Evolutionary conservation across 352 stramenopile species (phyloP).

Genomic region (Pythium dissotocum): DNA sequence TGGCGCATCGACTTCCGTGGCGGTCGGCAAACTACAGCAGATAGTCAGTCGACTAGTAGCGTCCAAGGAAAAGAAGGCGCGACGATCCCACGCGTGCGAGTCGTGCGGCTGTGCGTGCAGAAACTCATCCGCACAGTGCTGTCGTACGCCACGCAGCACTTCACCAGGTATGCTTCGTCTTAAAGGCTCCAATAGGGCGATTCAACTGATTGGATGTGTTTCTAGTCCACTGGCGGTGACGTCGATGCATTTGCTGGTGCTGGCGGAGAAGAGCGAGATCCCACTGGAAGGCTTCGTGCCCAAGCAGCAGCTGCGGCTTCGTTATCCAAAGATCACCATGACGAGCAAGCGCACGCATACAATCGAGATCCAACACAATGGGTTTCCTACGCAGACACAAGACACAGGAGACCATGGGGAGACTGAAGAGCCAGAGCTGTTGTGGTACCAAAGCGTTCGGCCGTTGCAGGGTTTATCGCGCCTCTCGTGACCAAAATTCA

Average conservation of each 20-base stretch:
- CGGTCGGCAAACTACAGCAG: not conserved
- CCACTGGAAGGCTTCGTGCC: slow-evolving; percentile 54
- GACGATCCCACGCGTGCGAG: slow-evolving; percentile 11
- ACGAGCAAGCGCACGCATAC: slow-evolving; percentile 13
- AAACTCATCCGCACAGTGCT: slow-evolving; percentile 64
- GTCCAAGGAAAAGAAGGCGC: slow-evolving; percentile 5
- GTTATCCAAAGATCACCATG: slow-evolving; percentile 39
- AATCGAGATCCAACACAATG: slow-evolving; percentile 15
- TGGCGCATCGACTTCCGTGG: slow-evolving; percentile 51
- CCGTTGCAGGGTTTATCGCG: slow-evolving; percentile 12
- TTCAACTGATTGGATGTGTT: not conserved
- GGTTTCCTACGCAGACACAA: too few relatives aligned
- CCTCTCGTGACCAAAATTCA: slow-evolving; percentile 4
- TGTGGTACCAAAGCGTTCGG: slow-evolving; percentile 22
- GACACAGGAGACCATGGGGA: not conserved
- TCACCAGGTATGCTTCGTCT: slow-evolving; percentile 32
- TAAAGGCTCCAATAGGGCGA: too few relatives aligned
- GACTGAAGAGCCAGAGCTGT: not conserved
- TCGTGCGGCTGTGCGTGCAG: slow-evolving; percentile 51
- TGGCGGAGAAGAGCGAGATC: slow-evolving; percentile 34
- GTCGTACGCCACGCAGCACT: slow-evolving; percentile 31
- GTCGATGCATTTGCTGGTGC: slow-evolving; percentile 53
- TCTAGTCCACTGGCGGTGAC: slow-evolving; percentile 44
- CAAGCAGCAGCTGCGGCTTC: slow-evolving; percentile 61
- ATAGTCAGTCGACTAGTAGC: slow-evolving; percentile 14